Evolutionary conservation across 768 basidiomycete genomes (phyloP).

Genomic region (Leccinum boreale): DNA sequence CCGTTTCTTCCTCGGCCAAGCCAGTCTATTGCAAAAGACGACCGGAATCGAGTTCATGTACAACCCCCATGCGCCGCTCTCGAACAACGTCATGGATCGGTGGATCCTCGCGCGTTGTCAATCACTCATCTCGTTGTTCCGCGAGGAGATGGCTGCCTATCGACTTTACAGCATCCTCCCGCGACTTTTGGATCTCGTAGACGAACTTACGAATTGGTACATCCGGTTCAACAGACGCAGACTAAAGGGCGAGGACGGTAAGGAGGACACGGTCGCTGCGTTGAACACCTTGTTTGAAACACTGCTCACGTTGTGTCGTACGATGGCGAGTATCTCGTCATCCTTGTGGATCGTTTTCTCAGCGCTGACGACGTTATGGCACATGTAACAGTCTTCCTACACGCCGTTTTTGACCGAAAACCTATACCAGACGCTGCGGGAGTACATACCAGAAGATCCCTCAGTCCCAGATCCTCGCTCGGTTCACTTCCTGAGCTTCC

Average conservation of each 20-base stretch:
- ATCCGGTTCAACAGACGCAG: slow-evolving; percentile 97
- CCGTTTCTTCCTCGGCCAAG: slow-evolving; percentile 99
- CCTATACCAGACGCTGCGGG: slow-evolving; percentile 85
- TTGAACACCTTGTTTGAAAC: slow-evolving; percentile 97
- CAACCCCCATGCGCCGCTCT: slow-evolving; percentile 78
- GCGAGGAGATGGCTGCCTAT: slow-evolving; percentile 95
- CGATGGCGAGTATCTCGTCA: slow-evolving; percentile 66
- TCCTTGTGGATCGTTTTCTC: not conserved
- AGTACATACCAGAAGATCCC: slow-evolving; percentile 79
- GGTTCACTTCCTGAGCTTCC: slow-evolving; percentile 93
- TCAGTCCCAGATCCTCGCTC: slow-evolving; percentile 79
- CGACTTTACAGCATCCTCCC: slow-evolving; percentile 96
- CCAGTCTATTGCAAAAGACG: slow-evolving; percentile 79
- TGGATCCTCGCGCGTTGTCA: slow-evolving; percentile 98
- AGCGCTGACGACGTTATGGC: not conserved
- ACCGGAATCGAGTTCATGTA: slow-evolving; percentile 77
- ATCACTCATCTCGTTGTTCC: slow-evolving; percentile 88
- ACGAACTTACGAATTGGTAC: slow-evolving; percentile 99
- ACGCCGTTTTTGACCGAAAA: slow-evolving; percentile 98
- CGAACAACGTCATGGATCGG: slow-evolving; percentile 94
- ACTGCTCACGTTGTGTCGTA: slow-evolving; percentile 88
- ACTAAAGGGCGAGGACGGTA: slow-evolving; percentile 91
- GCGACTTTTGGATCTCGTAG: slow-evolving; percentile 83
- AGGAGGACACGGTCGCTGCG: slow-evolving; percentile 81
- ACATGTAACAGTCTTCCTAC: slow-evolving; percentile 75